Conservation (phyloP, 768 basidiomycete genomes). For the Serendipita sp. region DNA sequence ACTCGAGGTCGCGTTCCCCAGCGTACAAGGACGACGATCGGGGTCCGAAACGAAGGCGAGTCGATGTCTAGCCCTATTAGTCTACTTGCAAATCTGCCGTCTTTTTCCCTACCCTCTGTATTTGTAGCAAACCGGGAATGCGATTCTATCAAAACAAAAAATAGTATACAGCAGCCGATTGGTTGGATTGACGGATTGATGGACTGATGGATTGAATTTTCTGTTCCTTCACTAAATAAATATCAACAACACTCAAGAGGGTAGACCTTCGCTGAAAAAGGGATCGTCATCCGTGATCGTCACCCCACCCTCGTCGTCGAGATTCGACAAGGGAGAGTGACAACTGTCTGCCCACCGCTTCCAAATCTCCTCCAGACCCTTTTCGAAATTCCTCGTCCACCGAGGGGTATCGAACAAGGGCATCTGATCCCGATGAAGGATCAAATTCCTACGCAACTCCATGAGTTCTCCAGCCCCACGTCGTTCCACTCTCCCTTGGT, state of each 20-base stretch:
- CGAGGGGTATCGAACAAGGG: slow-evolving; percentile 34
- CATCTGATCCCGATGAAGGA: slow-evolving; percentile 24
- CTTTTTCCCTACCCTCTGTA: too few species aligned
- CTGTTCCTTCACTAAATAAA: too few species aligned
- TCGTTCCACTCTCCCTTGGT: slow-evolving; percentile 12
- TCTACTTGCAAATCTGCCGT: too few species aligned
- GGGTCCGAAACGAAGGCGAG: not conserved
- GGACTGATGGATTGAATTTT: too few species aligned
- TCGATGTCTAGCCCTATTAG: not conserved
- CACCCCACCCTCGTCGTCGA: not conserved
- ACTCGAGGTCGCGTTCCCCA: not conserved
- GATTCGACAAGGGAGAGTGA: not conserved
- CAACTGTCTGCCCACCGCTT: slow-evolving; percentile 27
- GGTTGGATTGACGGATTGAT: too few species aligned
- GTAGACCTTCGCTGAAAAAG: not conserved
- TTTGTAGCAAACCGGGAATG: too few species aligned
- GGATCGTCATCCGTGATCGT: not conserved
- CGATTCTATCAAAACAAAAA: too few species aligned
- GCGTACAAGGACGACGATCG: not conserved
- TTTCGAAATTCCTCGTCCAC: slow-evolving; percentile 34
- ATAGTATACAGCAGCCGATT: too few species aligned
- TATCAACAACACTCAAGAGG: too few species aligned
- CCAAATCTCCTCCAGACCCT: slow-evolving; percentile 29
- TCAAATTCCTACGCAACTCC: slow-evolving; percentile 26
- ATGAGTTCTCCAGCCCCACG: slow-evolving; percentile 23